phyloP scores from a whole-genome alignment of 2,329 filamentous ascomycete species.

The Talaromyces sp. region DNA sequence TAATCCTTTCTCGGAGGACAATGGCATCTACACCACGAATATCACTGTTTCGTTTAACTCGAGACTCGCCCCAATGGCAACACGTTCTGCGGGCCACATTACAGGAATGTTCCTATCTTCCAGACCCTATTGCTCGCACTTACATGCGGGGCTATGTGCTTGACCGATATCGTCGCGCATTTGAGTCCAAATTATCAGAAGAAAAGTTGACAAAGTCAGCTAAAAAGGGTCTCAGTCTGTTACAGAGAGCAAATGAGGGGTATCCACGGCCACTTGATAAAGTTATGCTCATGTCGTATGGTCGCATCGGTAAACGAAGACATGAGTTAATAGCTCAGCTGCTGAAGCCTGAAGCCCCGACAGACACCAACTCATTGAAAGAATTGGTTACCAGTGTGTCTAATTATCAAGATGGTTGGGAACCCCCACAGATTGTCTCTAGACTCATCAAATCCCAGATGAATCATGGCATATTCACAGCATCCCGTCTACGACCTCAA shows the following conservation, averaged over 20 bases:
- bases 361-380: conserved; percentile 25
- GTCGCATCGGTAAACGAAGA: conserved; percentile 57
- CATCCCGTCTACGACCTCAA: conserved; percentile 24
- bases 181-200: conserved; percentile 20
- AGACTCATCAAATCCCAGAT: conserved; percentile 40
- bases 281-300: conserved; percentile 59
- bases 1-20: background rate
- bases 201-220: conserved; percentile 25
- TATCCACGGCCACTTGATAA: conserved; percentile 54
- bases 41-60: background rate
- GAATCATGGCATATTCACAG: conserved; percentile 29
- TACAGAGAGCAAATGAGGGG: conserved; percentile 60
- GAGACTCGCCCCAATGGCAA: conserved; percentile 31
- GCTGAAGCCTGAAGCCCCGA: conserved; percentile 24
- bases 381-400: conserved; percentile 18
- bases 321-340: conserved; percentile 49
- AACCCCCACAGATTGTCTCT: conserved; percentile 34
- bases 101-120: conserved; percentile 63
- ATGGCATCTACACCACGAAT: conserved; percentile 25
- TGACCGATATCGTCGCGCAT: conserved; percentile 19
- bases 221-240: conserved; percentile 44
- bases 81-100: conserved; percentile 60
- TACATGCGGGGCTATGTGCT: conserved; percentile 54
- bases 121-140: conserved; percentile 56
- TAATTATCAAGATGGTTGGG: conserved; percentile 37